These are phyloP conservation scores for Fraxinus dipetala DNA, from an alignment of 305 asterid species.

Conservation along the genomic window DNA sequence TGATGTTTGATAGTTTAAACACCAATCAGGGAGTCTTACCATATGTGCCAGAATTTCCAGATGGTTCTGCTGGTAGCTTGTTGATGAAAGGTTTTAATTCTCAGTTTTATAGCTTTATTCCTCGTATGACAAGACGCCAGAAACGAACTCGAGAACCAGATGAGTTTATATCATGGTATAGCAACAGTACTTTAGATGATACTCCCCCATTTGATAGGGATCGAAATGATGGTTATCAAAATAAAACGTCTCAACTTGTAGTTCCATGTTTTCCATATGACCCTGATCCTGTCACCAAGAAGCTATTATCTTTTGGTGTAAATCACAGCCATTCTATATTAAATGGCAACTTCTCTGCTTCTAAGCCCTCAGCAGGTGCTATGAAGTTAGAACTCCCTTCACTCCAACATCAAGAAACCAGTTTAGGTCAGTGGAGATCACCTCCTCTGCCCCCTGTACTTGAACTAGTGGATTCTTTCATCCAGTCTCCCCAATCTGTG, in stretches of 20 bases:
- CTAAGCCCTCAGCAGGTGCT: constrained; percentile 48
- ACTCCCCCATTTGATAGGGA: constrained; percentile 30
- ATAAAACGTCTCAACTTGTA: constrained; percentile 35
- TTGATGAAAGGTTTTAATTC: constrained; percentile 33
- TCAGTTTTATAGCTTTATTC: constrained; percentile 36
- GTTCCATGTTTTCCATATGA: constrained; percentile 35
- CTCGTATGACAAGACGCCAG: constrained; percentile 33
- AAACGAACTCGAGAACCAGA: constrained; percentile 36
- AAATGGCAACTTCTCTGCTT: constrained; percentile 51
- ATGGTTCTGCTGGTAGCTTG: constrained; percentile 31
- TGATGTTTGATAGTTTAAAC: constrained; percentile 43
- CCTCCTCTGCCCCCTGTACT: constrained; percentile 29
- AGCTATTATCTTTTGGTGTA: constrained; percentile 34
- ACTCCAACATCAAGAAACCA: constrained; percentile 52
- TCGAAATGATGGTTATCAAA: constrained; percentile 30
- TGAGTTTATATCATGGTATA: constrained; percentile 36
- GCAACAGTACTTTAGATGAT: constrained; percentile 24
- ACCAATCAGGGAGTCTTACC: constrained; percentile 19
- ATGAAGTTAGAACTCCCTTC: constrained; percentile 80
- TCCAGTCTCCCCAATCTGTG: constrained; percentile 43
- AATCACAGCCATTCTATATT: constrained; percentile 36
- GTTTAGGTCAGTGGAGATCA: constrained; percentile 39
- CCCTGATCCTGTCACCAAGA: constrained; percentile 33
- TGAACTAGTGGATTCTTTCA: constrained; percentile 39
- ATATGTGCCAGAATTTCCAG: constrained; percentile 31